These are phyloP conservation scores for Jaltomata sinuosa DNA, from an alignment of 257 asterid genomes.

Conservation along the genomic window DNA sequence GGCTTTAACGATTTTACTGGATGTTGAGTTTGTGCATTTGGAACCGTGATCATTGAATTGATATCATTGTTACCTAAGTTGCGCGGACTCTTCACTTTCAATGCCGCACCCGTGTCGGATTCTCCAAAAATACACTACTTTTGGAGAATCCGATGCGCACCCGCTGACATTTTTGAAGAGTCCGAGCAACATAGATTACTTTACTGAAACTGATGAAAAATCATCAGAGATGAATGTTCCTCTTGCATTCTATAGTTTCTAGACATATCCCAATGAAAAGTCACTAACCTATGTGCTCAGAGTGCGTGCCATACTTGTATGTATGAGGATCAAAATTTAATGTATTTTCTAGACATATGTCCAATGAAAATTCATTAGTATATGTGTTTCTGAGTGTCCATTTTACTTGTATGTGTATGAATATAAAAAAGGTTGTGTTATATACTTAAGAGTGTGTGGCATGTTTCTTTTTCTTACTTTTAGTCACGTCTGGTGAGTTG, in stretches of 20 bases:
- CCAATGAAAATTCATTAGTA: background rate
- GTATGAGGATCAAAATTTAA: background rate
- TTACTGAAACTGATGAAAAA: background rate
- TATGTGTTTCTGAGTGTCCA: background rate
- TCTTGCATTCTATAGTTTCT: background rate
- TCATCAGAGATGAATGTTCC: background rate
- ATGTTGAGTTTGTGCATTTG: background rate
- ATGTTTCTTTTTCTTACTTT: background rate
- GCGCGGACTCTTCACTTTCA: too few relatives aligned
- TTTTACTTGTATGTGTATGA: background rate
- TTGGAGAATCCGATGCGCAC: too few relatives aligned
- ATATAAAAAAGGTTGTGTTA: background rate
- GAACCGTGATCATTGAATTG: background rate
- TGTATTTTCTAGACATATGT: background rate
- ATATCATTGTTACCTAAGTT: background rate
- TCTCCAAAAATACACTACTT: too few relatives aligned
- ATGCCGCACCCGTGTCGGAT: too few relatives aligned
- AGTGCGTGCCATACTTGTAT: background rate
- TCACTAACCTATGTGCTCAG: background rate
- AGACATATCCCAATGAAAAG: background rate
- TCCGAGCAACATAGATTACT: too few relatives aligned
- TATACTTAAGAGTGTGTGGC: background rate
- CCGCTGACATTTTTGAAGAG: too few relatives aligned
- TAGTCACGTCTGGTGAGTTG: background rate
- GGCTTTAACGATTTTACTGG: background rate